Evolutionary conservation across 2,329 filamentous ascomycete species (phyloP).

Genomic region (Diaporthe sp.): DNA sequence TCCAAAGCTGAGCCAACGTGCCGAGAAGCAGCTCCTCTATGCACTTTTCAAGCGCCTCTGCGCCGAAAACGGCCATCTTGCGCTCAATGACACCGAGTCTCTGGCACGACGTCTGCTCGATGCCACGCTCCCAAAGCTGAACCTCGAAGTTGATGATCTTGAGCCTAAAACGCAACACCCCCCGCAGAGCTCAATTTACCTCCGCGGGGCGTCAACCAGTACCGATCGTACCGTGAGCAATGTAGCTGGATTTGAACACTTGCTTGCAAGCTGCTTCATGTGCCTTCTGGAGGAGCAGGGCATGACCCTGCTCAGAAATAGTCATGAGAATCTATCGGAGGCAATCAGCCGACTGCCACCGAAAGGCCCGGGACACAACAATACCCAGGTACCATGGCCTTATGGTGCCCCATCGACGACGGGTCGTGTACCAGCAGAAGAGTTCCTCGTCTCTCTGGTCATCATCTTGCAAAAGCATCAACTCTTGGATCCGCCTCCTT

Average conservation of each 20-base stretch:
- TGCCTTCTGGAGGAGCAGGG: not conserved
- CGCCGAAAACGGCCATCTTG: not conserved
- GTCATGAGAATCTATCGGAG: not conserved
- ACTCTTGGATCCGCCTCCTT: not conserved
- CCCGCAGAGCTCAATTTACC: not conserved
- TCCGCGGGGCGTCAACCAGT: not conserved
- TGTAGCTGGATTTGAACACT: not conserved
- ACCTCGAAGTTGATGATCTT: constrained; percentile 7
- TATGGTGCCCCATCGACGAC: not conserved
- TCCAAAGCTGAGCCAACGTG: constrained; percentile 3
- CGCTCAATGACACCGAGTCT: not conserved
- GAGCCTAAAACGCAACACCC: not conserved
- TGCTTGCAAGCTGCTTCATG: constrained; percentile 10
- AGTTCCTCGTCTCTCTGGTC: constrained; percentile 5
- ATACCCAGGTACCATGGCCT: not conserved
- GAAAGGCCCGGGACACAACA: not conserved
- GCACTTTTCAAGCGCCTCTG: not conserved
- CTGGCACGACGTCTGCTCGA: not conserved
- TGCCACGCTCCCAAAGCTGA: not conserved
- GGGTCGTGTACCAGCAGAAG: not conserved
- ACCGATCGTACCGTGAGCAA: not conserved
- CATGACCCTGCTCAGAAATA: not conserved
- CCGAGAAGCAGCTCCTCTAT: constrained; percentile 13
- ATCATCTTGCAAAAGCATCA: not conserved
- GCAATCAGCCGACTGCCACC: constrained; percentile 2